phyloP scores from a whole-genome alignment of 2,329 filamentous ascomycete genomes.

The Corinectria fuckeliana region DNA sequence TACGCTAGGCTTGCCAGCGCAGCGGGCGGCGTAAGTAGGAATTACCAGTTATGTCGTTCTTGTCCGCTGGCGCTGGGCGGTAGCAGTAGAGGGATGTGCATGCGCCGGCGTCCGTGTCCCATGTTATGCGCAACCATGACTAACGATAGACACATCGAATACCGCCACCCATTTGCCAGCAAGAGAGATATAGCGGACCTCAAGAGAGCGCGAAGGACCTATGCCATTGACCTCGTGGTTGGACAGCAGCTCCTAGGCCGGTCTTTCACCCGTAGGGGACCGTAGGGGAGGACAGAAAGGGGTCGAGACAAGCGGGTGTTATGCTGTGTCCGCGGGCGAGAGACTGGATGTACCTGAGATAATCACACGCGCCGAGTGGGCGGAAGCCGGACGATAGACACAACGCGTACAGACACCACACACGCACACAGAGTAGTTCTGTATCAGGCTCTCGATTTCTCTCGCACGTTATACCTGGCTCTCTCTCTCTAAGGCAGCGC shows the following conservation, averaged over 20 bases:
- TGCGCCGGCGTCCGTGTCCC: conserved; percentile 24
- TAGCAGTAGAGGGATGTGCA: conserved; percentile 8
- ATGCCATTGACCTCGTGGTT: conserved; percentile 9
- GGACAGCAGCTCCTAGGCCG: conserved; percentile 19
- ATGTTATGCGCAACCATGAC: conserved; percentile 14
- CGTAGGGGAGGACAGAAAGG: conserved; percentile 17
- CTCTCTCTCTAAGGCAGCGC: conserved; percentile 38
- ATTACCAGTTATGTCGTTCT: neutral
- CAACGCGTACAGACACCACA: conserved; percentile 30
- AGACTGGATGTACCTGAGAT: conserved; percentile 35
- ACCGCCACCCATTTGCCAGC: conserved; percentile 25
- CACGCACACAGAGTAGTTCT: neutral
- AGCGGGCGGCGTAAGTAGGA: conserved; percentile 7
- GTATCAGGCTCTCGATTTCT: neutral
- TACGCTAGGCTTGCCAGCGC: conserved; percentile 25
- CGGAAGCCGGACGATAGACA: conserved; percentile 8
- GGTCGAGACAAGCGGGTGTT: conserved; percentile 11
- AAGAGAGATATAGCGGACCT: conserved; percentile 9
- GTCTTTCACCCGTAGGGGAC: conserved; percentile 14
- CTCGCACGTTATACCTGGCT: conserved; percentile 14
- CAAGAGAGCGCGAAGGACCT: conserved; percentile 10
- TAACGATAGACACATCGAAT: conserved; percentile 7
- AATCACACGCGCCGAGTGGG: conserved; percentile 18
- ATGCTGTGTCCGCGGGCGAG: conserved; percentile 22
- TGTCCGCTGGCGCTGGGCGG: neutral